phyloP scores from a whole-genome alignment of 2,329 filamentous ascomycete species.

The Exutisphaerella laricina region DNA sequence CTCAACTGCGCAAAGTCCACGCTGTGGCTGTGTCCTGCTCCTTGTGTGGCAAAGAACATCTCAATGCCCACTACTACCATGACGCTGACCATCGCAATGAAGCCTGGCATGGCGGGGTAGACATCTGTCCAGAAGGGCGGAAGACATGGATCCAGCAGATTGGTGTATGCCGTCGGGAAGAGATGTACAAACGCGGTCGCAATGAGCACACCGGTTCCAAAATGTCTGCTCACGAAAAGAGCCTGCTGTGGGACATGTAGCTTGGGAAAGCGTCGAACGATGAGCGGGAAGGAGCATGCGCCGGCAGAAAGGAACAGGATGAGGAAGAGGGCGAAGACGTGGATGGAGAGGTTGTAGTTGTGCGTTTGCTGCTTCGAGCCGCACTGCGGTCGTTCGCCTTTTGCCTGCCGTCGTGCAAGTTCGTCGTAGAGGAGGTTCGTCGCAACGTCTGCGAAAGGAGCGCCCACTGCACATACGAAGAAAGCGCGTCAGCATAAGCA shows the following conservation, averaged over 20 bases:
- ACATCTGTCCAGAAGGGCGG: conserved; percentile 71
- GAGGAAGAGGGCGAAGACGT: conserved; percentile 54
- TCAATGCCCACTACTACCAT: conserved; percentile 78
- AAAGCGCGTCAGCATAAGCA: conserved; percentile 14
- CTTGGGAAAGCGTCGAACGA: conserved; percentile 55
- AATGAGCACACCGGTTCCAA: conserved; percentile 53
- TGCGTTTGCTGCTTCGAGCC: conserved; percentile 45
- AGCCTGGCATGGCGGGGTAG: conserved; percentile 74
- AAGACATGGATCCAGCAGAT: conserved; percentile 59
- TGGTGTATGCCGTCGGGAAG: conserved; percentile 58
- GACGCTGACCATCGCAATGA: conserved; percentile 77
- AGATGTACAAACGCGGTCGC: conserved; percentile 55
- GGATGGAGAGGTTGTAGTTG: conserved; percentile 51
- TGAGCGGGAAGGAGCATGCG: conserved; percentile 57
- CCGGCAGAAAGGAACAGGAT: conserved; percentile 52
- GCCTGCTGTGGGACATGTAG: conserved; percentile 54
- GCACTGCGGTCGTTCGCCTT: conserved; percentile 45
- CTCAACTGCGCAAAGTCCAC: conserved; percentile 32
- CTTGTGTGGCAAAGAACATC: conserved; percentile 75
- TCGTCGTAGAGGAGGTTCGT: conserved; percentile 45
- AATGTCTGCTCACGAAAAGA: conserved; percentile 56
- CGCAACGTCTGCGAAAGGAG: conserved; percentile 37
- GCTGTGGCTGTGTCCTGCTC: conserved; percentile 54
- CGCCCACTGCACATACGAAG: conserved; percentile 9
- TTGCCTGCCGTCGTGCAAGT: conserved; percentile 44